phyloP scores from a whole-genome alignment of 495 filamentous ascomycete genomes.

The Pyronema omphalodes region DNA sequence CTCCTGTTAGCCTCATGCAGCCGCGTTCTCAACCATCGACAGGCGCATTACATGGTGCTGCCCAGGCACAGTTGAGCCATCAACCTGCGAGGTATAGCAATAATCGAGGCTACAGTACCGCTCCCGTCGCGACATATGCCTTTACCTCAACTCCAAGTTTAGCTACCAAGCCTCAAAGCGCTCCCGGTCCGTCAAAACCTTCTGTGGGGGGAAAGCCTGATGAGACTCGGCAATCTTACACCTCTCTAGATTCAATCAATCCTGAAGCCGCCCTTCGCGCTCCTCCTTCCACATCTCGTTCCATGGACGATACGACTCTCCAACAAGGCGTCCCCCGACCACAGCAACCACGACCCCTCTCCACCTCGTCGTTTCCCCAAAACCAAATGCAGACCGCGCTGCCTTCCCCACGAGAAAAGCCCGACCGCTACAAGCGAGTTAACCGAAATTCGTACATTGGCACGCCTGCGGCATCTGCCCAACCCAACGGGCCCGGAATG shows the following conservation, averaged over 20 bases:
- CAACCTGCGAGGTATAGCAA: slow-evolving; percentile 42
- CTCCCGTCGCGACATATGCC: slow-evolving; percentile 65
- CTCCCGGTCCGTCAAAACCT: slow-evolving; percentile 7
- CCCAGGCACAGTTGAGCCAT: slow-evolving; percentile 36
- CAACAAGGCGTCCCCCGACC: slow-evolving; percentile 23
- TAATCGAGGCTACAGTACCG: slow-evolving; percentile 47
- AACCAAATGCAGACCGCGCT: slow-evolving; percentile 31
- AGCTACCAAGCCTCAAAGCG: slow-evolving; percentile 26
- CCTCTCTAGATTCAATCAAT: slow-evolving; percentile 3
- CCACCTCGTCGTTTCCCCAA: slow-evolving; percentile 32
- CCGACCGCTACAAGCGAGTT: slow-evolving; percentile 38
- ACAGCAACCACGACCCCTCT: slow-evolving; percentile 30
- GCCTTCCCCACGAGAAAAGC: slow-evolving; percentile 37
- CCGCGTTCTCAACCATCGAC: slow-evolving; percentile 54
- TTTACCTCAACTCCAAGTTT: slow-evolving; percentile 61
- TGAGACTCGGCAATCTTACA: slow-evolving; percentile 18
- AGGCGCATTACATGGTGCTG: slow-evolving; percentile 38
- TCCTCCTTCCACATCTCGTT: slow-evolving; percentile 11
- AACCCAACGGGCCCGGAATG: slow-evolving; percentile 30
- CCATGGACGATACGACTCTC: slow-evolving; percentile 20
- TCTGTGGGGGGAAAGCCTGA: slow-evolving; percentile 24
- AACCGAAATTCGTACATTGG: slow-evolving; percentile 8
- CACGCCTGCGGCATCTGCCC: slow-evolving; percentile 22
- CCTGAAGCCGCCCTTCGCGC: slow-evolving; percentile 12
- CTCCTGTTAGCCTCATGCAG: slow-evolving; percentile 66